Percentiles rank a stretch among this genome's conserved stretches.
phyloP scores from a whole-genome alignment of 345 rosid species.

The Hypericum perforatum region DNA sequence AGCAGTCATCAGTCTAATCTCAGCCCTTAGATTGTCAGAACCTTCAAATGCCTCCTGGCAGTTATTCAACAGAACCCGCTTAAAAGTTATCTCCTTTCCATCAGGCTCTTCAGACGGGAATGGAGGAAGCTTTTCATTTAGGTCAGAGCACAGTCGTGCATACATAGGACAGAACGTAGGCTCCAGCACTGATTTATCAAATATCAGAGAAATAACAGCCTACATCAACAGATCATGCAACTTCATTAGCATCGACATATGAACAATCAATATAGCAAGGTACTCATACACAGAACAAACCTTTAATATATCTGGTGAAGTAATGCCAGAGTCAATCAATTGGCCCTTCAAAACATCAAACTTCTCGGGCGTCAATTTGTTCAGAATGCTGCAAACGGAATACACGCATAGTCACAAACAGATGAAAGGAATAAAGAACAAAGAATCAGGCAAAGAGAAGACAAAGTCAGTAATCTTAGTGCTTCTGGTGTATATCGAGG shows the following conservation, averaged over 20 bases:
- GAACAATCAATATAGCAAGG: not conserved
- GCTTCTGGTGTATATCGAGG: no score
- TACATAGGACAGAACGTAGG: conserved; percentile 95
- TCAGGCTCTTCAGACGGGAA: conserved; percentile 82
- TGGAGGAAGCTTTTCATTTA: conserved; percentile 64
- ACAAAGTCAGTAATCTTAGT: not conserved
- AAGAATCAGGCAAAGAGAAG: no score
- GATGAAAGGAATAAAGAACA: no score
- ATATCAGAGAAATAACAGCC: conserved; percentile 80
- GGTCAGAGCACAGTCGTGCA: conserved; percentile 77
- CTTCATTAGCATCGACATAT: not conserved
- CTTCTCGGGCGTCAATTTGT: conserved; percentile 92
- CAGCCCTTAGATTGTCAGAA: conserved; percentile 69
- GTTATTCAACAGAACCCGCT: conserved; percentile 67
- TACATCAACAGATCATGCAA: conserved; percentile 21
- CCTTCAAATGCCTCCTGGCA: conserved; percentile 98
- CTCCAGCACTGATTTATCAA: conserved; percentile 87
- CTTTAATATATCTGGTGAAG: conserved; percentile 75
- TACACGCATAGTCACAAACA: no score
- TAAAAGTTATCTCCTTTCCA: conserved; percentile 79
- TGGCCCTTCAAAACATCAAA: conserved; percentile 90
- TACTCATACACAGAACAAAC: conserved; percentile 19
- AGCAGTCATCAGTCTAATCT: conserved; percentile 58
- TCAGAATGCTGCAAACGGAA: conserved; percentile 54
- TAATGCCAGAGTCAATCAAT: conserved; percentile 86